Percentiles rank a stretch among this genome's conserved stretches.
These are phyloP conservation scores for Amanita fuliginea DNA, from an alignment of 768 basidiomycete species.

Conservation along the genomic window DNA sequence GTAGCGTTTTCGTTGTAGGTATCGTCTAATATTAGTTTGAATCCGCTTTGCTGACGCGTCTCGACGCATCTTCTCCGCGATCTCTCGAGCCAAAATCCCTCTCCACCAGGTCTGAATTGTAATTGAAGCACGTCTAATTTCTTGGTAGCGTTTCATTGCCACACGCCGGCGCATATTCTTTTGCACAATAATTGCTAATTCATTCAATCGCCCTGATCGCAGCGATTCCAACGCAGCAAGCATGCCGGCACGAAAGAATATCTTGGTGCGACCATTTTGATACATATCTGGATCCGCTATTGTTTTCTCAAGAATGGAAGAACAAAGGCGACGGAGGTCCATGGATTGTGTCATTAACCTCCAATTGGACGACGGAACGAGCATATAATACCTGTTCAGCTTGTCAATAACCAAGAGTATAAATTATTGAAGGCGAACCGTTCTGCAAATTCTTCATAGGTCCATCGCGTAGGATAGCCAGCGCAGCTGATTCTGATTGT, in stretches of 20 bases:
- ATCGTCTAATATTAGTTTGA: slow-evolving; percentile 64
- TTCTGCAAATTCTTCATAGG: slow-evolving; percentile 97
- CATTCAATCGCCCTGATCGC: slow-evolving; percentile 78
- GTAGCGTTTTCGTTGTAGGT: slow-evolving; percentile 64
- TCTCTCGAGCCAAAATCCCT: slow-evolving; percentile 63
- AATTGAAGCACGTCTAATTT: slow-evolving; percentile 63
- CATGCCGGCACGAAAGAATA: slow-evolving; percentile 99
- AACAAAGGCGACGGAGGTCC: slow-evolving; percentile 74
- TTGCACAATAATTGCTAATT: slow-evolving; percentile 90
- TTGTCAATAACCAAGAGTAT: slow-evolving; percentile 9
- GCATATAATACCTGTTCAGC: slow-evolving; percentile 82
- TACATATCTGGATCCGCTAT: slow-evolving; percentile 95
- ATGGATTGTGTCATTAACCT: slow-evolving; percentile 72
- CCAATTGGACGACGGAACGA: slow-evolving; percentile 82
- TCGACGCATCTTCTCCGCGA: slow-evolving; percentile 61
- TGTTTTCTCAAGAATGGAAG: slow-evolving; percentile 72
- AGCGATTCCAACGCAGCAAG: slow-evolving; percentile 89
- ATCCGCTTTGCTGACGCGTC: slow-evolving; percentile 68
- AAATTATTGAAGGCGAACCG: slow-evolving; percentile 41
- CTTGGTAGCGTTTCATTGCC: slow-evolving; percentile 71
- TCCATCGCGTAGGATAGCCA: slow-evolving; percentile 97
- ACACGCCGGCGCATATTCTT: slow-evolving; percentile 91
- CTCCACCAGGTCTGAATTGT: slow-evolving; percentile 94
- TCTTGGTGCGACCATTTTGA: slow-evolving; percentile 94
- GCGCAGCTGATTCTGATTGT: slow-evolving; percentile 98